A percentile compares a stretch with the other conserved stretches of the same genome.
Conservation (phyloP, 2,329 filamentous ascomycete species). For the Cyanodermella asteris region DNA sequence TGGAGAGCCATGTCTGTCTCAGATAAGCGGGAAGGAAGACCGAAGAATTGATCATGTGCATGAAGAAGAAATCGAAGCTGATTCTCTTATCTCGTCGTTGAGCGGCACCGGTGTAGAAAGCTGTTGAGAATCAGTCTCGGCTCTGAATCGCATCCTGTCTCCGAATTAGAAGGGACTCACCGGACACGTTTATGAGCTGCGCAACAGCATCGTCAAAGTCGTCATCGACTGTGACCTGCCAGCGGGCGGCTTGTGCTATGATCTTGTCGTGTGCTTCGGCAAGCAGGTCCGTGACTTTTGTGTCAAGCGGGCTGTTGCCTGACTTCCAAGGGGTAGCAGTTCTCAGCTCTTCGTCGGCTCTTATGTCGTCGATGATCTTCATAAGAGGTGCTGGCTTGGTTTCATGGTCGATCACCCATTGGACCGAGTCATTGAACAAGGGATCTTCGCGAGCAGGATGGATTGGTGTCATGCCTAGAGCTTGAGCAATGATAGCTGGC, state of each 20-base stretch:
- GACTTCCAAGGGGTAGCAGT: slow-evolving; percentile 30
- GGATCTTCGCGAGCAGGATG: slow-evolving; percentile 37
- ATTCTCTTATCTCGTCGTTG: slow-evolving; percentile 40
- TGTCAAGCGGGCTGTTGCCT: slow-evolving; percentile 44
- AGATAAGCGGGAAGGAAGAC: slow-evolving; percentile 50
- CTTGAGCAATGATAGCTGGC: slow-evolving; percentile 61
- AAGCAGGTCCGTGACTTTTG: too few relatives aligned
- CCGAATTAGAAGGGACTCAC: slow-evolving; percentile 17
- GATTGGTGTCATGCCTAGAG: slow-evolving; percentile 51
- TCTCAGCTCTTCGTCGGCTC: slow-evolving; percentile 32
- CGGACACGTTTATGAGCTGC: slow-evolving; percentile 48
- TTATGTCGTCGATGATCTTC: slow-evolving; percentile 39
- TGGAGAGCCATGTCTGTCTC: slow-evolving; percentile 36
- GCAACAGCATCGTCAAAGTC: slow-evolving; percentile 34
- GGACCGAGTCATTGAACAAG: too few relatives aligned
- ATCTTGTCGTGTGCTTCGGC: slow-evolving; percentile 40
- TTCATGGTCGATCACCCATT: slow-evolving; percentile 23
- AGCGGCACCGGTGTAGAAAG: slow-evolving; percentile 37
- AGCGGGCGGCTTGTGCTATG: slow-evolving; percentile 36
- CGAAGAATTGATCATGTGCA: slow-evolving; percentile 57
- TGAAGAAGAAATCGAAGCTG: slow-evolving; percentile 75
- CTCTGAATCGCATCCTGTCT: slow-evolving; percentile 20
- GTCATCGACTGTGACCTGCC: slow-evolving; percentile 25
- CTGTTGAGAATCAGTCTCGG: slow-evolving; percentile 12
- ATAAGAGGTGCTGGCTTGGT: too few relatives aligned